Evolutionary conservation across 495 filamentous ascomycete species (phyloP).

Genomic region (Apiosordaria backusii): DNA sequence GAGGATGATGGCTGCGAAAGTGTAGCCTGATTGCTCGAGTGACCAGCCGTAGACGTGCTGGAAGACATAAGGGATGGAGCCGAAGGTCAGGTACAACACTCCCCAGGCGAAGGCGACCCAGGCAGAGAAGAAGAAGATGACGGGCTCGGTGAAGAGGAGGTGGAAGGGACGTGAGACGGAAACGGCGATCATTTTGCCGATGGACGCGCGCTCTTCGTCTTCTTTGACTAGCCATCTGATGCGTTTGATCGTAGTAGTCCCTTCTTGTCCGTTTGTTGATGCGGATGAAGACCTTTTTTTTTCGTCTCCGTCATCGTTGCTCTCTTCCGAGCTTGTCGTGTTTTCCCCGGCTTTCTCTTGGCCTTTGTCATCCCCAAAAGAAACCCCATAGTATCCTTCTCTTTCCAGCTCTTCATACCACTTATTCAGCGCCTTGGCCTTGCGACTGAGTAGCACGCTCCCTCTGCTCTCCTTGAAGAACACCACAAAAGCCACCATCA

Average conservation of each 20-base stretch:
- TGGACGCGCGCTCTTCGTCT: slow-evolving; percentile 72
- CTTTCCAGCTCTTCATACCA: slow-evolving; percentile 75
- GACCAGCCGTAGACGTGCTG: slow-evolving; percentile 64
- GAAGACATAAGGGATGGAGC: slow-evolving; percentile 76
- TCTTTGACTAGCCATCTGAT: slow-evolving; percentile 82
- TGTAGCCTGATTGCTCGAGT: slow-evolving; percentile 61
- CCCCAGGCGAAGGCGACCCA: slow-evolving; percentile 93
- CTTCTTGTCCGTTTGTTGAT: background rate
- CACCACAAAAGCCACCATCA: slow-evolving; percentile 59
- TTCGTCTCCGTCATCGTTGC: slow-evolving; percentile 3
- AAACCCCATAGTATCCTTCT: slow-evolving; percentile 63
- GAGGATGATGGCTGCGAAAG: slow-evolving; percentile 71
- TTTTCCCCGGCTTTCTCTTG: slow-evolving; percentile 1
- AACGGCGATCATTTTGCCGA: slow-evolving; percentile 68
- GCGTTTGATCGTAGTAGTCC: slow-evolving; percentile 48
- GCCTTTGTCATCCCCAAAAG: slow-evolving; percentile 16
- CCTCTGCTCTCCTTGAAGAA: slow-evolving; percentile 83
- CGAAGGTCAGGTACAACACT: slow-evolving; percentile 80
- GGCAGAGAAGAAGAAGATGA: slow-evolving; percentile 91
- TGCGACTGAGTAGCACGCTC: slow-evolving; percentile 73
- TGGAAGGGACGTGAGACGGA: slow-evolving; percentile 80
- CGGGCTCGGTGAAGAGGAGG: slow-evolving; percentile 82
- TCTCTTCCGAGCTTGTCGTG: background rate
- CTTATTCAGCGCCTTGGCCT: slow-evolving; percentile 66
- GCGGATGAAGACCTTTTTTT: slow-evolving; percentile 25